Evolutionary conservation across 1,284 basidiomycete genomes (phyloP).

Genomic region (Ganoderma sinense): DNA sequence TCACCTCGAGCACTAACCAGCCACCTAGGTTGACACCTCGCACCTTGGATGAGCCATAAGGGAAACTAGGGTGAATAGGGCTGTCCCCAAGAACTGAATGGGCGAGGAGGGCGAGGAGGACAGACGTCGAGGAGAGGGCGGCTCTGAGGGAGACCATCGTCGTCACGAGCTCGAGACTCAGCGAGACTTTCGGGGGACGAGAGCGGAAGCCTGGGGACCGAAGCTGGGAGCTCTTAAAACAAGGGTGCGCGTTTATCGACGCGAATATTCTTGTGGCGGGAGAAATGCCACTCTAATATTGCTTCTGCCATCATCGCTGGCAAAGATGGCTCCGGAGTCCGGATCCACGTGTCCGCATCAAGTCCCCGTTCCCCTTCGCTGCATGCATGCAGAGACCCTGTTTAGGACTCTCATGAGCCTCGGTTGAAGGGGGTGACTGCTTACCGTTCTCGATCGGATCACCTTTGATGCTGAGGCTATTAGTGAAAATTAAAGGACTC

Average conservation of each 20-base stretch:
- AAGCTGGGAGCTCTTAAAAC: constrained; percentile 12
- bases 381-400: not conserved
- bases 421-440: not conserved
- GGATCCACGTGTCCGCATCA: constrained; percentile 2
- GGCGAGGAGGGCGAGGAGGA: constrained; percentile 31
- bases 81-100: constrained; percentile 35
- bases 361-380: not conserved
- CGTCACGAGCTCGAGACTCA: constrained; percentile 19
- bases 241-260: constrained; percentile 13
- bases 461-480: not conserved
- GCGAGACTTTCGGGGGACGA: not conserved
- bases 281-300: constrained; percentile 13
- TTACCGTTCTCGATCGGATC: not conserved
- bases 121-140: constrained; percentile 25
- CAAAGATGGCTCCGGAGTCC: not conserved
- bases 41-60: constrained; percentile 66
- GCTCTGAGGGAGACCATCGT: constrained; percentile 31
- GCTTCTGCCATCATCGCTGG: constrained; percentile 3
- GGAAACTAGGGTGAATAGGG: constrained; percentile 50
- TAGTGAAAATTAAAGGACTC: too few species aligned
- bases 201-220: constrained; percentile 1
- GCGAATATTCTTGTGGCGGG: not conserved
- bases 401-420: not conserved
- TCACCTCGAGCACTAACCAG: constrained; percentile 82
- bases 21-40: constrained; percentile 82